Conservation (phyloP, 2,329 filamentous ascomycete species). For the Clonostachys byssicola region DNA sequence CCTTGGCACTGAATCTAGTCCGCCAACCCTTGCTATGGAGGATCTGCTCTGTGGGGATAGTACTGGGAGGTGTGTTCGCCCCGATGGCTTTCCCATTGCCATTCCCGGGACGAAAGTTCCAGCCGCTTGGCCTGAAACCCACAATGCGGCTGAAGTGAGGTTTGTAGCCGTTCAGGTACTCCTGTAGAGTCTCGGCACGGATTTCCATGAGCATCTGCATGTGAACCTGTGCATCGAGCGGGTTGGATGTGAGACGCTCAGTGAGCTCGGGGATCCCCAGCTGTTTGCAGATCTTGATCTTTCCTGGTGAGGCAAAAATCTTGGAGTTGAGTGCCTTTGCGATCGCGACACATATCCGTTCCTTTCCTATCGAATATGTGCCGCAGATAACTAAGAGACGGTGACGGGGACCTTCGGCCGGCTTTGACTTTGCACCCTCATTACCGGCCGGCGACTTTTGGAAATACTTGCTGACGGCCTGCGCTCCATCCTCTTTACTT, state of each 20-base stretch:
- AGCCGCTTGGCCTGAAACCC: slow-evolving; percentile 88
- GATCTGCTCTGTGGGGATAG: slow-evolving; percentile 43
- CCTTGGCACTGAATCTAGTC: slow-evolving; percentile 63
- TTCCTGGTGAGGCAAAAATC: slow-evolving; percentile 81
- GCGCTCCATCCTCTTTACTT: slow-evolving; percentile 33
- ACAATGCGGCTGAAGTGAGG: slow-evolving; percentile 82
- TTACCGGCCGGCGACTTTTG: slow-evolving; percentile 21
- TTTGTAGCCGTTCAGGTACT: slow-evolving; percentile 78
- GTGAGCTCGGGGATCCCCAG: slow-evolving; percentile 82
- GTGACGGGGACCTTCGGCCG: slow-evolving; percentile 25
- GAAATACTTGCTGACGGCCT: slow-evolving; percentile 50
- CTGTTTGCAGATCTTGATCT: slow-evolving; percentile 79
- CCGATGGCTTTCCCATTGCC: slow-evolving; percentile 50
- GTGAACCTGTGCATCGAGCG: slow-evolving; percentile 86
- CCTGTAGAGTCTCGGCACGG: slow-evolving; percentile 81
- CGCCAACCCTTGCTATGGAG: slow-evolving; percentile 67
- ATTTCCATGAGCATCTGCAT: slow-evolving; percentile 98
- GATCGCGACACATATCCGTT: slow-evolving; percentile 90
- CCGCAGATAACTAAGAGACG: slow-evolving; percentile 88
- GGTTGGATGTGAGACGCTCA: slow-evolving; percentile 72
- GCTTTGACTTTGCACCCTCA: slow-evolving; percentile 18
- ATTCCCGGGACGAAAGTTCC: slow-evolving; percentile 77
- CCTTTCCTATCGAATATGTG: slow-evolving; percentile 97
- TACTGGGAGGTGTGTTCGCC: slow-evolving; percentile 42
- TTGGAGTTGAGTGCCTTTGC: slow-evolving; percentile 81